Conservation (phyloP, 306 rosid genomes). For the Myrica gale region DNA sequence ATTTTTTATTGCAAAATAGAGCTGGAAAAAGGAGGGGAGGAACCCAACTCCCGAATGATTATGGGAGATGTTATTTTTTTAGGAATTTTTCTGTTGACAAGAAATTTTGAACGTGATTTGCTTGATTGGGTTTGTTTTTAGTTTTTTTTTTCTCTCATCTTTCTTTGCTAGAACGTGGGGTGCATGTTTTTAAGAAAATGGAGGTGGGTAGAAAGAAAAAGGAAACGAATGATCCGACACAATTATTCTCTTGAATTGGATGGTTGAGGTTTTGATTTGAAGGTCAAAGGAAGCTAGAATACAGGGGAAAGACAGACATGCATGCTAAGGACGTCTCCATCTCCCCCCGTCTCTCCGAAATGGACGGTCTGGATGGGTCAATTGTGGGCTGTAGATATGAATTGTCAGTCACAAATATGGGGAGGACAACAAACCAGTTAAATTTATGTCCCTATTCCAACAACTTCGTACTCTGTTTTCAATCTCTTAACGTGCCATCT, state of each 20-base stretch:
- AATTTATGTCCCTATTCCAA: conserved; percentile 12
- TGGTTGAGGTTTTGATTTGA: conserved; percentile 51
- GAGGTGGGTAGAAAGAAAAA: conserved; percentile 23
- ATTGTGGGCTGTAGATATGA: neutral
- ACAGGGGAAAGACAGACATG: conserved; percentile 38
- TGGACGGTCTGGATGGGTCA: conserved; percentile 16
- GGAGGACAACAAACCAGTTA: neutral
- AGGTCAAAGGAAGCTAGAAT: conserved; percentile 58
- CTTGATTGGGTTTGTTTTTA: conserved; percentile 20
- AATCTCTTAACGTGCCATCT: too few species aligned
- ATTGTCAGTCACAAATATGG: neutral
- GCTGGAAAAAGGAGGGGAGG: conserved; percentile 21
- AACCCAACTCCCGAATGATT: conserved; percentile 36
- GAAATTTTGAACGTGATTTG: conserved; percentile 35
- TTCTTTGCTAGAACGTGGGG: conserved; percentile 63
- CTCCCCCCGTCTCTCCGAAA: neutral
- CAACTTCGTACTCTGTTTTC: neutral
- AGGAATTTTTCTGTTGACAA: conserved; percentile 37
- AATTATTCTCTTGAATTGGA: conserved; percentile 27
- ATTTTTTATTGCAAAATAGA: conserved; percentile 20
- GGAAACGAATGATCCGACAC: neutral
- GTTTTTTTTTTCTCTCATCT: conserved; percentile 32
- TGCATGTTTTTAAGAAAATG: conserved; percentile 55
- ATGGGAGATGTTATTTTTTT: conserved; percentile 16
- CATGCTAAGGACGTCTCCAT: conserved; percentile 28